Evolutionary conservation across 169 alveolate species (phyloP).

Genomic region (Eimeria necatrix): DNA sequence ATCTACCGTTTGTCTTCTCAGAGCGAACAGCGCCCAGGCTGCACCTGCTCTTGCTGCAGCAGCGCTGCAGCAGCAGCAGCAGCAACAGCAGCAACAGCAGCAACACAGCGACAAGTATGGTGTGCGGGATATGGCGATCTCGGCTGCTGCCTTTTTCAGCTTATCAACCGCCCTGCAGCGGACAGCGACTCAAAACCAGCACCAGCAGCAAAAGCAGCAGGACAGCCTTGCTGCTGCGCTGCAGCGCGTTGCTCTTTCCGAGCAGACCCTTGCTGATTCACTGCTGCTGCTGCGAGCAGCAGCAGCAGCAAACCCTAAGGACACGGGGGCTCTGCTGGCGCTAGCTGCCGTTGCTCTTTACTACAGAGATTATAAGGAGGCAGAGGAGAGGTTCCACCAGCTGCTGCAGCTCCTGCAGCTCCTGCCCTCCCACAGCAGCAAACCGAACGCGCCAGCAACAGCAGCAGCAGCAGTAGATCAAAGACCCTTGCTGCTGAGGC

Average conservation of each 20-base stretch:
- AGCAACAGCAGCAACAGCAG: conserved; percentile 29
- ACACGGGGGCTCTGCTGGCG: conserved; percentile 15
- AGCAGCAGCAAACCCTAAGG: conserved; percentile 63
- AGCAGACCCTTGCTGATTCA: conserved; percentile 32
- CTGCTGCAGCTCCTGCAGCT: conserved; percentile 61
- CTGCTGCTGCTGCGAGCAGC: conserved; percentile 70
- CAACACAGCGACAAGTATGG: neutral
- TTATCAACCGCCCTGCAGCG: conserved; percentile 37
- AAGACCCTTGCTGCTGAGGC: conserved; percentile 42
- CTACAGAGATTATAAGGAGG: neutral
- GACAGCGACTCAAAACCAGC: neutral
- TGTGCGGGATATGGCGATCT: neutral
- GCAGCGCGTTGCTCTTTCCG: conserved; percentile 49
- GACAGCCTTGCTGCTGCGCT: conserved; percentile 46
- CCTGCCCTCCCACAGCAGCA: conserved; percentile 6
- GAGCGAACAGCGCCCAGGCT: conserved; percentile 26
- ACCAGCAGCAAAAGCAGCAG: conserved; percentile 6
- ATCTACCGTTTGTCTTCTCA: neutral
- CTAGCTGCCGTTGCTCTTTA: conserved; percentile 57
- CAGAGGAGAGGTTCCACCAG: conserved; percentile 10
- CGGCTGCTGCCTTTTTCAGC: conserved; percentile 65
- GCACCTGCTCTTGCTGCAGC: conserved; percentile 54
- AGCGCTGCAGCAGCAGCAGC: conserved; percentile 69
- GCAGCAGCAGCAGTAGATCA: conserved; percentile 14
- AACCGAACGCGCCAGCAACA: neutral